These are phyloP conservation scores for Besnoitia besnoiti DNA, from an alignment of 169 alveolate genomes.

Conservation along the genomic window DNA sequence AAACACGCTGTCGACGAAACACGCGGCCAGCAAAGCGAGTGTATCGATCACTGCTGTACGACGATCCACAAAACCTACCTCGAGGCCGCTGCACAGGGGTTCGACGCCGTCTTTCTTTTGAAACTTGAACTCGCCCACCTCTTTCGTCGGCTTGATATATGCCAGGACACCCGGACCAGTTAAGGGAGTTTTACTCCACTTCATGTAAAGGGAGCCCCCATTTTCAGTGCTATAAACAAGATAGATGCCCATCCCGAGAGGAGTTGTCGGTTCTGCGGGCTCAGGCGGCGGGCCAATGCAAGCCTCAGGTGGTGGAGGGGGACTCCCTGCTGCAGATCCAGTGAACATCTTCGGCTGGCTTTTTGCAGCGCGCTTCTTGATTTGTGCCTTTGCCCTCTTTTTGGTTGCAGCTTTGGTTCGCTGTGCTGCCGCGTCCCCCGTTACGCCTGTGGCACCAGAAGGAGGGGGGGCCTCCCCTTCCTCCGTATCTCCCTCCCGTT, in stretches of 20 bases:
- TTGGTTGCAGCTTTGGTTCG: background rate
- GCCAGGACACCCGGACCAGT: constrained; percentile 56
- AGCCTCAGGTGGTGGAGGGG: constrained; percentile 65
- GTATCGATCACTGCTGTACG: background rate
- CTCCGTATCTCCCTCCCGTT: background rate
- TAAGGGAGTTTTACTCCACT: constrained; percentile 59
- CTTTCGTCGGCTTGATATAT: constrained; percentile 50
- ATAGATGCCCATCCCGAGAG: constrained; percentile 53
- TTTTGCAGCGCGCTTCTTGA: constrained; percentile 49
- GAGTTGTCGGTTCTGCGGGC: constrained; percentile 23
- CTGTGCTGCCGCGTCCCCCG: constrained; percentile 38
- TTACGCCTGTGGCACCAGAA: background rate
- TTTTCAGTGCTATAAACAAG: constrained; percentile 36
- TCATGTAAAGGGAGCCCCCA: constrained; percentile 36
- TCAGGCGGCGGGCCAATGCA: constrained; percentile 58
- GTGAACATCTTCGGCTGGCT: constrained; percentile 60
- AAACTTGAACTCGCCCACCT: constrained; percentile 55
- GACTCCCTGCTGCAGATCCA: constrained; percentile 59
- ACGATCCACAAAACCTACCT: constrained; percentile 4
- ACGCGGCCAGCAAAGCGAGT: too few species aligned
- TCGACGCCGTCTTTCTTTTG: constrained; percentile 49
- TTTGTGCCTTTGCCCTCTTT: constrained; percentile 8
- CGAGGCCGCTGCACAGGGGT: background rate
- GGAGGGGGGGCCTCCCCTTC: constrained; percentile 32
- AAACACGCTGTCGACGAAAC: background rate